A percentile compares a stretch with the other conserved stretches of the same genome.
Conservation (phyloP, 768 basidiomycete genomes). For the Cystofilobasidium capitatum region DNA sequence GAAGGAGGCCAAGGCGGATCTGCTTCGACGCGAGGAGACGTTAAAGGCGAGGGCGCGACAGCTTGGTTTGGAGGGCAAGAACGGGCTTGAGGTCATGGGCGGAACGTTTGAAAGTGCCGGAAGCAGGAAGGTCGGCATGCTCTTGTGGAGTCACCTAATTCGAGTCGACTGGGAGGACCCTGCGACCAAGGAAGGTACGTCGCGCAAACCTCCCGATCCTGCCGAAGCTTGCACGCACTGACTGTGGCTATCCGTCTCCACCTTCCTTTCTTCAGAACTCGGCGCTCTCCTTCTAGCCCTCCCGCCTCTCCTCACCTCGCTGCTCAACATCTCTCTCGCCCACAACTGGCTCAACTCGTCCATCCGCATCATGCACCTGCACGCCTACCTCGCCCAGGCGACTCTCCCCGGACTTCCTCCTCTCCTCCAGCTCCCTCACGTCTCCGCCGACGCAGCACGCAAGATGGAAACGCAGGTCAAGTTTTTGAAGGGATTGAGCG, state of each 20-base stretch:
- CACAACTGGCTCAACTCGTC: conserved; percentile 83
- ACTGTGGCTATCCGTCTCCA: background rate
- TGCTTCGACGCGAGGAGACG: conserved; percentile 4
- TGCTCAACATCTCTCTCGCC: conserved; percentile 69
- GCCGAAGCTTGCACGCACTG: background rate
- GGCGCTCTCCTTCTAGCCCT: conserved; percentile 57
- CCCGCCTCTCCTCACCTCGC: conserved; percentile 63
- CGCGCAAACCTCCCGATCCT: too few species aligned
- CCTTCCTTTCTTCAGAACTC: conserved; percentile 51
- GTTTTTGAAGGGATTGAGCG: conserved; percentile 41
- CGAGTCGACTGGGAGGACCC: conserved; percentile 51
- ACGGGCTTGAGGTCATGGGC: conserved; percentile 17
- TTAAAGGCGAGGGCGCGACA: conserved; percentile 11
- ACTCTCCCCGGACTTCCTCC: conserved; percentile 42
- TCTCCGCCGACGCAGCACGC: conserved; percentile 43
- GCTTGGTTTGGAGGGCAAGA: conserved; percentile 13
- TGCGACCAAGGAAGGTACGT: conserved; percentile 57
- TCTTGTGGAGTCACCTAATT: conserved; percentile 51
- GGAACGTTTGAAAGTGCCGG: conserved; percentile 22
- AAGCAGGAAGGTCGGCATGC: conserved; percentile 4
- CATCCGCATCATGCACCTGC: conserved; percentile 66
- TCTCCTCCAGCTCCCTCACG: conserved; percentile 69
- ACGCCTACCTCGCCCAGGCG: conserved; percentile 76
- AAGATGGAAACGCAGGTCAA: conserved; percentile 32
- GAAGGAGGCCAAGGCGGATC: conserved; percentile 23